Conservation (phyloP, 2,329 filamentous ascomycete genomes). For the Beauveria asiatica region DNA sequence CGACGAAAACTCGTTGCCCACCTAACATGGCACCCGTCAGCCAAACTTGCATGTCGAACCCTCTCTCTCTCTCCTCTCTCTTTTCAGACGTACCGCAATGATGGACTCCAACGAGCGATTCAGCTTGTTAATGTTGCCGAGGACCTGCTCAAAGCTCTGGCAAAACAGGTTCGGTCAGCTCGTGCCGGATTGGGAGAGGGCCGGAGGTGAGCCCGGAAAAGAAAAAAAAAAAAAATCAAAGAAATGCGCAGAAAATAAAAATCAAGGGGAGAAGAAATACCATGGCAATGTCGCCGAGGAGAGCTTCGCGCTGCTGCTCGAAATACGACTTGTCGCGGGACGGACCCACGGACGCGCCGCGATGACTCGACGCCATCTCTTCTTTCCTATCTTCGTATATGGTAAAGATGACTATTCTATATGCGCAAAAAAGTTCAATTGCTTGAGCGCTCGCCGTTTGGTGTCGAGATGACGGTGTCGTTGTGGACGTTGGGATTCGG, state of each 20-base stretch:
- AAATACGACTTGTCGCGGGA: conserved; percentile 52
- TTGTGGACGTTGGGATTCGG: not conserved
- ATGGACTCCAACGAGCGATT: conserved; percentile 89
- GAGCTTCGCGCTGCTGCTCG: conserved; percentile 63
- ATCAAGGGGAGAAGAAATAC: conserved; percentile 28
- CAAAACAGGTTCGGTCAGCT: too few relatives aligned
- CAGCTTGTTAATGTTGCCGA: conserved; percentile 91
- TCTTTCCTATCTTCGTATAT: not conserved
- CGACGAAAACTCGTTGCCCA: conserved; percentile 94
- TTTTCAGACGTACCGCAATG: conserved; percentile 53
- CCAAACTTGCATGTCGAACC: not conserved
- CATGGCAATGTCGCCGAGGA: conserved; percentile 65
- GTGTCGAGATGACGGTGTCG: not conserved
- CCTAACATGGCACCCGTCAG: conserved; percentile 34
- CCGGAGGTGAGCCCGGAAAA: too few relatives aligned
- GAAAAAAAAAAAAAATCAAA: too few relatives aligned
- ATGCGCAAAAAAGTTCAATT: not conserved
- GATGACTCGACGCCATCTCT: conserved; percentile 26
- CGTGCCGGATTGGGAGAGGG: too few relatives aligned
- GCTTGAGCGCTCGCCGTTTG: not conserved
- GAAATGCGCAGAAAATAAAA: not conserved
- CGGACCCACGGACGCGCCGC: conserved; percentile 20
- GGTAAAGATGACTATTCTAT: too few relatives aligned
- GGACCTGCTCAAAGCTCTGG: conserved; percentile 78
- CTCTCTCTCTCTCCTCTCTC: not conserved